These are phyloP conservation scores for Penicillium sp. DNA, from an alignment of 2,329 filamentous ascomycete genomes.

Conservation along the genomic window DNA sequence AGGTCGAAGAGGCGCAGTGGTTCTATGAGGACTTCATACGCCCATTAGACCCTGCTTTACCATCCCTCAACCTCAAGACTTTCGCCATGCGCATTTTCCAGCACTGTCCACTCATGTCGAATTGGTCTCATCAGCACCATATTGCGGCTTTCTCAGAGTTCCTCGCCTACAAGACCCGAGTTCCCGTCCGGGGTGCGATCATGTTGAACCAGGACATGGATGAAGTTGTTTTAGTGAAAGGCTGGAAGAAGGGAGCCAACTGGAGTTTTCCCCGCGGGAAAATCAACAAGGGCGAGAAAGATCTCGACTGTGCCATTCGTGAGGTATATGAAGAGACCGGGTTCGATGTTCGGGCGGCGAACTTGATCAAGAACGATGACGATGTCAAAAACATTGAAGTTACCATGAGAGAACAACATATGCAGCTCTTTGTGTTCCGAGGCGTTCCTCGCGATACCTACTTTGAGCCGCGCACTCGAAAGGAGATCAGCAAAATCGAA, in stretches of 20 bases:
- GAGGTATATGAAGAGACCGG: constrained; percentile 98
- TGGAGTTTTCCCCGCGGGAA: constrained; percentile 98
- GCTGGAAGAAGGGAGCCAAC: constrained; percentile 94
- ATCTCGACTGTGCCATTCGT: constrained; percentile 88
- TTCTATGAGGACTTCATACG: constrained; percentile 99
- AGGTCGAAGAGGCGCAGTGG: constrained; percentile 99
- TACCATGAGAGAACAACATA: constrained; percentile 87
- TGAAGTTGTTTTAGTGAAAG: constrained; percentile 87
- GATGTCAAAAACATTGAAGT: constrained; percentile 83
- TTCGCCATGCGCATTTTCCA: constrained; percentile 92
- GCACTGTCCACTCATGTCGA: constrained; percentile 85
- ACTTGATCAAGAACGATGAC: constrained; percentile 71
- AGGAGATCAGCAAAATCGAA: constrained; percentile 95
- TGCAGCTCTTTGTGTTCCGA: constrained; percentile 89
- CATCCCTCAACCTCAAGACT: constrained; percentile 78
- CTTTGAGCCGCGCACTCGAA: constrained; percentile 88
- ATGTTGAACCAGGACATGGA: constrained; percentile 95
- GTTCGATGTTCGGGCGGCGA: constrained; percentile 75
- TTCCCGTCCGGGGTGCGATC: constrained; percentile 92
- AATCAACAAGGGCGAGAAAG: constrained; percentile 96
- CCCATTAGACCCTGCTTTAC: constrained; percentile 79
- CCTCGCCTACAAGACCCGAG: constrained; percentile 87
- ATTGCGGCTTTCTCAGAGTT: constrained; percentile 88
- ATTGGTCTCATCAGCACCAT: constrained; percentile 76
- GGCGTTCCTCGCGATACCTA: constrained; percentile 82